phyloP scores from a whole-genome alignment of 495 filamentous ascomycete genomes.

The Aspergillus carlsbadensis region DNA sequence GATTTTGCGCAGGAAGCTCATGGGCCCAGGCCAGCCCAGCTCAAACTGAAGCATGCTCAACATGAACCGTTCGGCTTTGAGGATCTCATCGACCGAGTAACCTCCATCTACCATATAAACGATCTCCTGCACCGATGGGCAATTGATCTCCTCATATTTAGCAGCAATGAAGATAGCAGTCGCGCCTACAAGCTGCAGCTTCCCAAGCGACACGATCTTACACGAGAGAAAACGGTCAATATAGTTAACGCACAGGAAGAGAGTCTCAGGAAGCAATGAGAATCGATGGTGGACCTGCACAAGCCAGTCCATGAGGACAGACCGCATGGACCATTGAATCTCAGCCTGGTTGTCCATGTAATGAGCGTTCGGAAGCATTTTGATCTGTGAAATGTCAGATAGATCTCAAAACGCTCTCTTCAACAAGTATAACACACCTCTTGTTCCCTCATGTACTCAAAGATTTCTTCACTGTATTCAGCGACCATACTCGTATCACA shows the following conservation, averaged over 20 bases:
- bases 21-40: constrained; percentile 93
- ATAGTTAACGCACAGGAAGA: constrained; percentile 92
- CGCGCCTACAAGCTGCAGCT: constrained; percentile 93
- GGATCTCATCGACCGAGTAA: constrained; percentile 85
- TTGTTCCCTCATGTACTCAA: constrained; percentile 80
- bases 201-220: constrained; percentile 91
- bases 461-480: constrained; percentile 95
- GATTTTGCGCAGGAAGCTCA: constrained; percentile 95
- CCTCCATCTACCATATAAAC: constrained; percentile 97
- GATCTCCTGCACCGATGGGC: constrained; percentile 90
- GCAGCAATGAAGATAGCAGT: constrained; percentile 95
- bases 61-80: constrained; percentile 99
- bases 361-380: constrained; percentile 78
- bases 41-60: constrained; percentile 91
- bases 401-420: neutral
- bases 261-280: constrained; percentile 84
- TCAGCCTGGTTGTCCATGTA: constrained; percentile 98
- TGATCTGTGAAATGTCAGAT: constrained; percentile 52
- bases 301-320: constrained; percentile 97
- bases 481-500: constrained; percentile 98
- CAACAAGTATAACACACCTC: constrained; percentile 57
- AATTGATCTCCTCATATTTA: constrained; percentile 98
- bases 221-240: constrained; percentile 94
- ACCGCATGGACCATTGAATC: constrained; percentile 98
- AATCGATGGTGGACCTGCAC: constrained; percentile 95